Conservation (phyloP, 225 moss, liverwort and hornwort species). For the Sphagnum tenellum region DNA sequence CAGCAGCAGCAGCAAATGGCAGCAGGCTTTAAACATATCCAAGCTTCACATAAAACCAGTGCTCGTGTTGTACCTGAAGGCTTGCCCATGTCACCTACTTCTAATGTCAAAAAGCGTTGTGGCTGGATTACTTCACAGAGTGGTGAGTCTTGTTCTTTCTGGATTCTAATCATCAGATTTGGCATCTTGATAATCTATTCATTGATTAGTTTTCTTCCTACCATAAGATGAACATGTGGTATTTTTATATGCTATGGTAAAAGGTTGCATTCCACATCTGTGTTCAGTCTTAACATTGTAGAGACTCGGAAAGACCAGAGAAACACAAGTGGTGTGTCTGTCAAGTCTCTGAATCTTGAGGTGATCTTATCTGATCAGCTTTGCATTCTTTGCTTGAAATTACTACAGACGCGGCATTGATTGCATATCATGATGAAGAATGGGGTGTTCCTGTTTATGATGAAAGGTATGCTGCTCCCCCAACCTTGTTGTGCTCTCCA, state of each 20-base stretch:
- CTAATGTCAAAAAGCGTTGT: constrained; percentile 53
- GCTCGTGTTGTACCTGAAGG: constrained; percentile 24
- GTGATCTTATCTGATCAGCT: neutral
- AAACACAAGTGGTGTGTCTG: too few relatives aligned
- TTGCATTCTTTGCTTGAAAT: constrained; percentile 3
- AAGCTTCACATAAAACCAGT: constrained; percentile 21
- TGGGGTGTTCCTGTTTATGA: constrained; percentile 79
- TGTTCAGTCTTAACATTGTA: too few relatives aligned
- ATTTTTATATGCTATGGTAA: too few relatives aligned
- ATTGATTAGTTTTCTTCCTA: too few relatives aligned
- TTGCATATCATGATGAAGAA: constrained; percentile 74
- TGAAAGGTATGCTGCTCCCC: constrained; percentile 44
- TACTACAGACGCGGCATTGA: constrained; percentile 52
- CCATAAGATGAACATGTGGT: neutral
- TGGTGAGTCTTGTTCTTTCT: constrained; percentile 23
- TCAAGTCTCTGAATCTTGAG: too few relatives aligned
- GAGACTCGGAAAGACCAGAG: too few relatives aligned
- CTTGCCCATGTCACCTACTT: constrained; percentile 25
- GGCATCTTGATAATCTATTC: too few relatives aligned
- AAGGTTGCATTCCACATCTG: too few relatives aligned
- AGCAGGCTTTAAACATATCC: constrained; percentile 35
- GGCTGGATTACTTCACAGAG: constrained; percentile 83
- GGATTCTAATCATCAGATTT: too few relatives aligned
- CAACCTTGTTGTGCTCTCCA: neutral
- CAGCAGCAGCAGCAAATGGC: constrained; percentile 13